Evolutionary conservation across 2,329 filamentous ascomycete genomes (phyloP).

Genomic region (Pyricularia grisea): DNA sequence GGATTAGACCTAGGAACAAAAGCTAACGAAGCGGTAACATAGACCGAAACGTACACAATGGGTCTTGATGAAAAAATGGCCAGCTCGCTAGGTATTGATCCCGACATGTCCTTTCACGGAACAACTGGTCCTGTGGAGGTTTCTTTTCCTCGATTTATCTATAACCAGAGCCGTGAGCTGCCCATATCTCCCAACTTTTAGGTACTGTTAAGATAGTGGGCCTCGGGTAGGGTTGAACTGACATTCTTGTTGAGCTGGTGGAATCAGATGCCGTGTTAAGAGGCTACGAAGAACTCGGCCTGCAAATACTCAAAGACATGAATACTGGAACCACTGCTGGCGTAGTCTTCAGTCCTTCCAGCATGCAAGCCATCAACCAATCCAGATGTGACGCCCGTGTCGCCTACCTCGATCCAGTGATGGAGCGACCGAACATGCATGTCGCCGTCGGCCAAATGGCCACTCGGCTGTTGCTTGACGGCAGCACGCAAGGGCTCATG

Average conservation of each 20-base stretch:
- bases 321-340: not conserved
- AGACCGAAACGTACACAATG: conserved; percentile 25
- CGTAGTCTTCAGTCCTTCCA: not conserved
- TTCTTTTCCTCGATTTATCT: conserved; percentile 26
- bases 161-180: conserved; percentile 3
- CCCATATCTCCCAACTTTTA: no score
- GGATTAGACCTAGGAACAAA: not conserved
- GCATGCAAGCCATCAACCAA: not conserved
- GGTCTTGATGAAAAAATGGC: conserved; percentile 23
- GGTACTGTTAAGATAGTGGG: not conserved
- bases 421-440: not conserved
- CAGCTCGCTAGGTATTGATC: conserved; percentile 33
- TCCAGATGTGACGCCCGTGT: not conserved
- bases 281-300: not conserved
- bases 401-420: not conserved
- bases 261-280: not conserved
- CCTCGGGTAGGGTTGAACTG: not conserved
- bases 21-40: conserved; percentile 10
- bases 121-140: conserved; percentile 17
- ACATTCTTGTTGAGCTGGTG: not conserved
- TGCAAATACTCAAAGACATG: not conserved
- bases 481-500: not conserved
- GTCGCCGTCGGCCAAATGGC: not conserved
- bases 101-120: conserved; percentile 10
- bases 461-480: not conserved